A percentile compares a stretch with the other conserved stretches of the same genome.
These are phyloP conservation scores for Pyricularia sp. DNA, from an alignment of 2,329 filamentous ascomycete species.

Conservation along the genomic window DNA sequence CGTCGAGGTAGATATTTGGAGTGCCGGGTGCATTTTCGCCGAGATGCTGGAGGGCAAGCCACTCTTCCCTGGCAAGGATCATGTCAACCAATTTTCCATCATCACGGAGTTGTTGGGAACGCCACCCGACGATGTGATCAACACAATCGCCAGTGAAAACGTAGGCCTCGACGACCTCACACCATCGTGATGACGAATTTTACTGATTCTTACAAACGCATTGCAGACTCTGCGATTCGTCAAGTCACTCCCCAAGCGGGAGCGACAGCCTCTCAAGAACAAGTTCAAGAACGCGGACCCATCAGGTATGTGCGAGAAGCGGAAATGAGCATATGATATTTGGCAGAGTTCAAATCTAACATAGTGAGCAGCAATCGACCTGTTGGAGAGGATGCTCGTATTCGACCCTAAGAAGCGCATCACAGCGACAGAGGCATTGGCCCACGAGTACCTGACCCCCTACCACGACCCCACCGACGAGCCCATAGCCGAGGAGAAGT, in stretches of 20 bases:
- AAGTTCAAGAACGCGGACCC: constrained; percentile 96
- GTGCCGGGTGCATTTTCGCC: constrained; percentile 95
- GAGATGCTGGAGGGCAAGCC: constrained; percentile 99
- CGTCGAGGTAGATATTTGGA: constrained; percentile 98
- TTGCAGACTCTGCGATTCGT: constrained; percentile 83
- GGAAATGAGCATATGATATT: background rate
- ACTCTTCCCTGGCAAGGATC: constrained; percentile 95
- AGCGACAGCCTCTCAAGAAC: constrained; percentile 70
- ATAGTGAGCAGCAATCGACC: constrained; percentile 58
- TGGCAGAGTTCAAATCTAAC: constrained; percentile 4
- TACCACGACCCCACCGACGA: constrained; percentile 98
- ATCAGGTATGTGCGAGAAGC: constrained; percentile 41
- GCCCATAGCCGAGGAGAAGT: constrained; percentile 90
- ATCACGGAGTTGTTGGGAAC: constrained; percentile 96
- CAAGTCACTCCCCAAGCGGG: constrained; percentile 88
- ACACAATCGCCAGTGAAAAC: constrained; percentile 97
- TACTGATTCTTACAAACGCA: background rate
- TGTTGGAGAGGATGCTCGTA: constrained; percentile 92
- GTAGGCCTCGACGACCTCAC: constrained; percentile 33
- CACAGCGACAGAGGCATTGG: constrained; percentile 71
- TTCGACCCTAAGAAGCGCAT: constrained; percentile 97
- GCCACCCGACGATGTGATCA: constrained; percentile 94
- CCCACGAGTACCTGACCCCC: constrained; percentile 84
- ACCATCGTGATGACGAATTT: background rate
- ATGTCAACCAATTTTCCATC: constrained; percentile 99